Conservation (phyloP, 208 protist genomes). For the Crithidia brevicula region DNA sequence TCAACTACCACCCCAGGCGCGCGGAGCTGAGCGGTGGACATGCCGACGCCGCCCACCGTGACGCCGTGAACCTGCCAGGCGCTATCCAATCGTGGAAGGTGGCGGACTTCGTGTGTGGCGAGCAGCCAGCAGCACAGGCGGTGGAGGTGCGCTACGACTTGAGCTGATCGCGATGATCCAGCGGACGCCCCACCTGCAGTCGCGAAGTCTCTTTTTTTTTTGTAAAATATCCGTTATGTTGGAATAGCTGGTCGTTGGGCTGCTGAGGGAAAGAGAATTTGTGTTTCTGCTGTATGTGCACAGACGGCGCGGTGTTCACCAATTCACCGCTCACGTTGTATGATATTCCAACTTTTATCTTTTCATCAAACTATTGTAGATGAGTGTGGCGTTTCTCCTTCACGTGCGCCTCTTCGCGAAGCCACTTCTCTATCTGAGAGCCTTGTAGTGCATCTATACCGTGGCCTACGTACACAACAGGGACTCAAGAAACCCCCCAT, state of each 20-base stretch:
- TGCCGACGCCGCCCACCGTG: slow-evolving; percentile 55
- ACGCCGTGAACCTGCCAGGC: slow-evolving; percentile 58
- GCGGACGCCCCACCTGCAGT: no score
- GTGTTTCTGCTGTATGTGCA: not conserved
- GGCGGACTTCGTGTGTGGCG: slow-evolving; percentile 76
- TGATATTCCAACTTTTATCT: no score
- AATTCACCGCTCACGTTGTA: not conserved
- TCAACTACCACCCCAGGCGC: slow-evolving; percentile 63
- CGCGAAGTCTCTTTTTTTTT: slow-evolving; percentile 9
- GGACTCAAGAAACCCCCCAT: no score
- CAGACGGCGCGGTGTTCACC: not conserved
- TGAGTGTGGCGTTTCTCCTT: not conserved
- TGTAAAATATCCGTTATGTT: no score
- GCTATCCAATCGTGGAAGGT: slow-evolving; percentile 60
- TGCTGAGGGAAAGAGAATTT: no score
- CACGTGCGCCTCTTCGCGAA: not conserved
- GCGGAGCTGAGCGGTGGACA: not conserved
- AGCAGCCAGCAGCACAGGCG: slow-evolving; percentile 2
- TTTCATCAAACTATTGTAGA: not conserved
- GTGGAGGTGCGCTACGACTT: slow-evolving; percentile 61
- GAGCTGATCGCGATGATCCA: slow-evolving; percentile 24
- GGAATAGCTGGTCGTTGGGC: no score
- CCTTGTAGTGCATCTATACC: no score
- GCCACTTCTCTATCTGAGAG: no score
- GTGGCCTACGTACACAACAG: no score